Percentiles rank a stretch among this genome's conserved stretches.
Evolutionary conservation across 495 filamentous ascomycete genomes (phyloP).

Genomic region (Podospora conica): DNA sequence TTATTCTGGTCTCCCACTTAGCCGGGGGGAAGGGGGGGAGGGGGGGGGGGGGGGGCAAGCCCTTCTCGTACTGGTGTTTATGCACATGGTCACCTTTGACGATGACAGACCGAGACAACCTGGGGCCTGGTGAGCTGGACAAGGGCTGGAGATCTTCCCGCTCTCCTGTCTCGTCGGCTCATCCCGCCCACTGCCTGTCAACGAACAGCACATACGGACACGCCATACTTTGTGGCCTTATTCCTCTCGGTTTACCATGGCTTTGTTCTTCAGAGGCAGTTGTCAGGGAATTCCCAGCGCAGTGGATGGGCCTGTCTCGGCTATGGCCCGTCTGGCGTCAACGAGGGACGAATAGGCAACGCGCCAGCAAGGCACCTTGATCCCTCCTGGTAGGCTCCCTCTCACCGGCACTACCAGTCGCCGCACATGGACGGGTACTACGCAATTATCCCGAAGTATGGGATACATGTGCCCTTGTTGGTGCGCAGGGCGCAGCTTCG

Average conservation of each 20-base stretch:
- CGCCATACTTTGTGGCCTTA: neutral
- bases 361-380: neutral
- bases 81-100: too few relatives aligned
- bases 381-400: neutral
- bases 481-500: neutral
- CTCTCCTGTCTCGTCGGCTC: neutral
- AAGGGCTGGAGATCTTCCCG: neutral
- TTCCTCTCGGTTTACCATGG: neutral
- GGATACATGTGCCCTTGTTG: neutral
- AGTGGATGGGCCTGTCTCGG: constrained; percentile 14
- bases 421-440: neutral
- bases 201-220: neutral
- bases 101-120: neutral
- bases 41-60: neutral
- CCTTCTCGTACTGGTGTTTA: neutral
- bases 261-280: constrained; percentile 7
- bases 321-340: constrained; percentile 5
- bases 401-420: neutral
- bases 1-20: neutral
- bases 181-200: neutral
- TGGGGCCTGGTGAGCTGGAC: neutral
- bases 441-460: neutral
- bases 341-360: neutral
- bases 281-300: constrained; percentile 6
- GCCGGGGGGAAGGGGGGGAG: neutral